These are phyloP conservation scores for Xylaria acuta DNA, from an alignment of 495 filamentous ascomycete species.

Conservation along the genomic window DNA sequence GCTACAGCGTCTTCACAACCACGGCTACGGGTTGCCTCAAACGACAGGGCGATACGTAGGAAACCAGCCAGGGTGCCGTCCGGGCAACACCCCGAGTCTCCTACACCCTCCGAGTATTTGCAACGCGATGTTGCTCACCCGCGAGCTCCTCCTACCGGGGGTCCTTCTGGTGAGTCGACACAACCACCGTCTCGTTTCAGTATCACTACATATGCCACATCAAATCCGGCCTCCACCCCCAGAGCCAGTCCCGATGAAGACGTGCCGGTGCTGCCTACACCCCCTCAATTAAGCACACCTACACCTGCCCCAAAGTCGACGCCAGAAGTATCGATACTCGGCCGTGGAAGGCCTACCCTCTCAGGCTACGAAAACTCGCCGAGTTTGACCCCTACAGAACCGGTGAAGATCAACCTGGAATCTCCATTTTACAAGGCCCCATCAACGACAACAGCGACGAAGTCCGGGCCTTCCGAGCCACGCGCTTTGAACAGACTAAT, in stretches of 20 bases:
- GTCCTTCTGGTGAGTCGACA: conserved; percentile 42
- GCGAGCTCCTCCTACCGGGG: conserved; percentile 26
- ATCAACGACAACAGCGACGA: conserved; percentile 7
- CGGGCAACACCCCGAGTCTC: conserved; percentile 41
- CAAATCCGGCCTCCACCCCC: conserved; percentile 59
- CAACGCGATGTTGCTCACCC: conserved; percentile 34
- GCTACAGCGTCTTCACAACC: conserved; percentile 24
- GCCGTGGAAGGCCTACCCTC: conserved; percentile 43
- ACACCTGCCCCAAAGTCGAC: conserved; percentile 22
- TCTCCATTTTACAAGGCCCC: conserved; percentile 33
- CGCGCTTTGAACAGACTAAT: conserved; percentile 26
- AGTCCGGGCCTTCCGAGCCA: conserved; percentile 26
- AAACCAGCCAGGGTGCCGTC: conserved; percentile 45
- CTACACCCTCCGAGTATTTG: conserved; percentile 47
- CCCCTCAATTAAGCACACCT: conserved; percentile 38
- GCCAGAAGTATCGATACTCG: conserved; percentile 42
- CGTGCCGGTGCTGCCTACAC: conserved; percentile 42
- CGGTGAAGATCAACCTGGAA: conserved; percentile 38
- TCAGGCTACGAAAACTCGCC: conserved; percentile 34
- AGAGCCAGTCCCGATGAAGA: conserved; percentile 57
- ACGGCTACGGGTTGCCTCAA: conserved; percentile 37
- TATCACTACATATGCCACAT: conserved; percentile 71
- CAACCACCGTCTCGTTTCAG: conserved; percentile 75
- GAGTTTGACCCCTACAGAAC: conserved; percentile 27
- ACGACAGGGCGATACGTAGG: conserved; percentile 44